These are phyloP conservation scores for Plantago major DNA, from an alignment of 257 asterid species.

Conservation along the genomic window DNA sequence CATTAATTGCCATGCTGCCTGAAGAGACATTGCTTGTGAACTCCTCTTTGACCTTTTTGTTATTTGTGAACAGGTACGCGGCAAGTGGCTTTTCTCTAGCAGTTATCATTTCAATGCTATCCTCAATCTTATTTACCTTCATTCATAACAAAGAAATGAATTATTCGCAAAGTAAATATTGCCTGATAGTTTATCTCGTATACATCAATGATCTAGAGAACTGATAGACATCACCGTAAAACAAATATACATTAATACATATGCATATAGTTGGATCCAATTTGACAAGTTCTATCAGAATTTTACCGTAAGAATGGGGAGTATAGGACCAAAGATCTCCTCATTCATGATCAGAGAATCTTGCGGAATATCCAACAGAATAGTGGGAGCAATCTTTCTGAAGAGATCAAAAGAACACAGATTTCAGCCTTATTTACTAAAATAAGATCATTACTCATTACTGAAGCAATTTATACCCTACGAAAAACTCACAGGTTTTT, in stretches of 20 bases:
- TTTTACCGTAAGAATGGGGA: slow-evolving; percentile 75
- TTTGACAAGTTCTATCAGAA: not conserved
- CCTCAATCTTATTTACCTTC: slow-evolving; percentile 70
- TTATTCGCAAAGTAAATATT: too few relatives aligned
- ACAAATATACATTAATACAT: too few relatives aligned
- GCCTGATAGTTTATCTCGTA: too few relatives aligned
- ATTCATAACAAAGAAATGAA: not conserved
- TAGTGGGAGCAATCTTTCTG: slow-evolving; percentile 82
- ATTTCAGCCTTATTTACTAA: slow-evolving; percentile 1
- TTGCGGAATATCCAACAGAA: slow-evolving; percentile 66
- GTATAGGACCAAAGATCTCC: slow-evolving; percentile 91
- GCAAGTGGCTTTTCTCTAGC: slow-evolving; percentile 89
- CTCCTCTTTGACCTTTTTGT: slow-evolving; percentile 68
- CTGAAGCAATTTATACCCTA: slow-evolving; percentile 4
- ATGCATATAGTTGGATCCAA: too few relatives aligned
- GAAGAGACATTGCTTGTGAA: slow-evolving; percentile 59
- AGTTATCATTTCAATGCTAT: slow-evolving; percentile 44
- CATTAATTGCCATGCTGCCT: slow-evolving; percentile 70
- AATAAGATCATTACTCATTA: not conserved
- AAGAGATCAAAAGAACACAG: slow-evolving; percentile 12
- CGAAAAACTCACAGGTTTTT: slow-evolving; percentile 53
- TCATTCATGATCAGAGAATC: slow-evolving; percentile 77
- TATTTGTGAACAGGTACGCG: slow-evolving; percentile 74
- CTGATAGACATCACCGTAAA: too few relatives aligned
- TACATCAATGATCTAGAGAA: too few relatives aligned